Percentiles rank a stretch among this genome's conserved stretches.
Conservation (phyloP, 2,329 filamentous ascomycete species). For the Epichloe hybrida region DNA sequence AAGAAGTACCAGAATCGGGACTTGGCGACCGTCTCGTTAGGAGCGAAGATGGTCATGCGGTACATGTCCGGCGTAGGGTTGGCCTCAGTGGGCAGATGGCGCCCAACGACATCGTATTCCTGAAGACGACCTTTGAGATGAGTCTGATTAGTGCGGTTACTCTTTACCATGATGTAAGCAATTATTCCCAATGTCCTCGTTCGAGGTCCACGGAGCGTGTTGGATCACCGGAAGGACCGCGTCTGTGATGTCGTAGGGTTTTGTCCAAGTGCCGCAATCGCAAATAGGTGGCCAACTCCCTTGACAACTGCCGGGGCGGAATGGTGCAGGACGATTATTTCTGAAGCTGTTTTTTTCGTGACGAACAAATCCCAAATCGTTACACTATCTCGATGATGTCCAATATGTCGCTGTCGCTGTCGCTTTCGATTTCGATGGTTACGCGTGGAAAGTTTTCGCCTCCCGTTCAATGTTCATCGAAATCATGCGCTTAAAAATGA, state of each 20-base stretch:
- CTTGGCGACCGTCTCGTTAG: slow-evolving; percentile 96
- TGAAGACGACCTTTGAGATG: slow-evolving; percentile 76
- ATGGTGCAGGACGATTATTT: no score
- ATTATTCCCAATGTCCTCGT: no score
- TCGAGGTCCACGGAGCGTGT: not conserved
- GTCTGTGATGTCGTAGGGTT: not conserved
- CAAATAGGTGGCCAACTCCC: not conserved
- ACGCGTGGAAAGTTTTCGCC: not conserved
- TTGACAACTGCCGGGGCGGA: not conserved
- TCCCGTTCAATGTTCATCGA: not conserved
- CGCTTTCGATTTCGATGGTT: not conserved
- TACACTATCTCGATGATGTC: not conserved
- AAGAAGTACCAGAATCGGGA: slow-evolving; percentile 99
- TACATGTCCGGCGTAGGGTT: slow-evolving; percentile 98
- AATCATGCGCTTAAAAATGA: slow-evolving; percentile 2
- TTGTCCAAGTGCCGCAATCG: not conserved
- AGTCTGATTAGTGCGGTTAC: not conserved
- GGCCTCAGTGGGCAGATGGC: slow-evolving; percentile 93
- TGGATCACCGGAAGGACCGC: not conserved
- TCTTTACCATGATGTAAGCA: not conserved
- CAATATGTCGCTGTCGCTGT: not conserved
- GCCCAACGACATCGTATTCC: slow-evolving; percentile 99
- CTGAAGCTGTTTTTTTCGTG: no score
- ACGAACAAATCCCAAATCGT: not conserved
- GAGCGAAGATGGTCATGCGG: slow-evolving; percentile 99